Conservation (phyloP, 768 basidiomycete species). For the Phlebiopsis flavidoalba region DNA sequence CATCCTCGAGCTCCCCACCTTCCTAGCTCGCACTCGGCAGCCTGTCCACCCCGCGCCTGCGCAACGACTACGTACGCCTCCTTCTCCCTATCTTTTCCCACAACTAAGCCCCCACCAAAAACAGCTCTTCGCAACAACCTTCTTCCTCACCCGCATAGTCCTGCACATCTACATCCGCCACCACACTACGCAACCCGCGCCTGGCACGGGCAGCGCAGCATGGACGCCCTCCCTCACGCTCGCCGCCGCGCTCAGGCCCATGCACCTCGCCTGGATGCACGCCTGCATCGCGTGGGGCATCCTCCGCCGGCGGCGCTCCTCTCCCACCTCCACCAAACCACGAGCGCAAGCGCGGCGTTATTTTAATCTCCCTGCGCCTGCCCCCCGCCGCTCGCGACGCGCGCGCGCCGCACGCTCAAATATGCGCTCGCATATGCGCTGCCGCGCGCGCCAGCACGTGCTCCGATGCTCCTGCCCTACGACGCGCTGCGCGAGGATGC, state of each 20-base stretch:
- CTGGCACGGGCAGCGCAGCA: background rate
- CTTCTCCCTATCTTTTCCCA: background rate
- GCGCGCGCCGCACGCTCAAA: background rate
- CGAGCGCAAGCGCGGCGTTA: background rate
- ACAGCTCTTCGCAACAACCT: background rate
- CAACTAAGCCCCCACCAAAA: background rate
- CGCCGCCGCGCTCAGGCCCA: background rate
- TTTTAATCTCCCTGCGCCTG: too few species aligned
- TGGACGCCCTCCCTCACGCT: constrained; percentile 2
- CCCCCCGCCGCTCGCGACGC: background rate
- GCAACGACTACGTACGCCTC: constrained; percentile 7
- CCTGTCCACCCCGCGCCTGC: background rate
- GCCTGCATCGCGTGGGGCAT: constrained; percentile 3
- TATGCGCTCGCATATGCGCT: background rate
- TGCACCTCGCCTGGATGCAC: constrained; percentile 9
- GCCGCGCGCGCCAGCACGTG: constrained; percentile 3
- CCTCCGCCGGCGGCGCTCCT: background rate
- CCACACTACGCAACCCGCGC: background rate
- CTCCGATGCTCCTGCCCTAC: constrained; percentile 5
- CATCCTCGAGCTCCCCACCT: constrained; percentile 10
- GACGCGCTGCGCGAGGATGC: constrained; percentile 2
- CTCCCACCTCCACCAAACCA: background rate
- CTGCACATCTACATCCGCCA: constrained; percentile 4
- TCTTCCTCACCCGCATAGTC: constrained; percentile 4
- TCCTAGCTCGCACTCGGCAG: constrained; percentile 10